Evolutionary conservation across 139 green algal genomes (phyloP).

Genomic region (Raphidocelis subcapitata): DNA sequence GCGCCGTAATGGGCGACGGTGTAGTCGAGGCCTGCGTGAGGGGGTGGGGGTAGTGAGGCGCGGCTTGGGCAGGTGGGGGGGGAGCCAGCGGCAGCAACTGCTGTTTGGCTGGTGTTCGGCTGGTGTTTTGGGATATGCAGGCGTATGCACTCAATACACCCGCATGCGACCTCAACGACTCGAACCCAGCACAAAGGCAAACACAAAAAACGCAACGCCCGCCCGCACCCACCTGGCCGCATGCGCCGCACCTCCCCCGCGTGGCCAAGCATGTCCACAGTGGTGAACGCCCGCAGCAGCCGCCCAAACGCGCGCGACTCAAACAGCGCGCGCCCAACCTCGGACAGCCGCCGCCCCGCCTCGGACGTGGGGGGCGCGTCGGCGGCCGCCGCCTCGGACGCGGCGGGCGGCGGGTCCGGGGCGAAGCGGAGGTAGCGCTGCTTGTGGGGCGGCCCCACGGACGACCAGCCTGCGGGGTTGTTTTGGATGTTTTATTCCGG

Average conservation of each 20-base stretch:
- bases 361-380: background rate
- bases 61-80: too few relatives aligned
- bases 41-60: too few relatives aligned
- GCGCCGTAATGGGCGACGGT: slow-evolving; percentile 80
- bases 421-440: slow-evolving; percentile 76
- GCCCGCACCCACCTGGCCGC: slow-evolving; percentile 46
- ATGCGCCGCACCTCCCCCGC: slow-evolving; percentile 71
- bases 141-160: too few relatives aligned
- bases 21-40: slow-evolving; percentile 72
- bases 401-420: background rate
- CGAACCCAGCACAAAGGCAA: too few relatives aligned
- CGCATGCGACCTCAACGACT: too few relatives aligned
- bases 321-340: slow-evolving; percentile 51
- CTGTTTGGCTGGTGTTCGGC: too few relatives aligned
- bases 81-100: too few relatives aligned
- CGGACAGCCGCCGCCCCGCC: slow-evolving; percentile 33
- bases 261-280: slow-evolving; percentile 44
- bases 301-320: slow-evolving; percentile 54
- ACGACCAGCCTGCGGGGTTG: slow-evolving; percentile 47
- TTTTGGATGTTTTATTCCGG: too few relatives aligned
- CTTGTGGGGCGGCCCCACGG: slow-evolving; percentile 77
- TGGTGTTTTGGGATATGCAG: too few relatives aligned
- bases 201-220: too few relatives aligned
- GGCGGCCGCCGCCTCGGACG: background rate
- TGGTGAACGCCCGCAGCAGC: slow-evolving; percentile 63